Percentiles rank a stretch among this genome's conserved stretches.
Evolutionary conservation across 1,284 basidiomycete genomes (phyloP).

Genomic region (Agroathelia rolfsii): DNA sequence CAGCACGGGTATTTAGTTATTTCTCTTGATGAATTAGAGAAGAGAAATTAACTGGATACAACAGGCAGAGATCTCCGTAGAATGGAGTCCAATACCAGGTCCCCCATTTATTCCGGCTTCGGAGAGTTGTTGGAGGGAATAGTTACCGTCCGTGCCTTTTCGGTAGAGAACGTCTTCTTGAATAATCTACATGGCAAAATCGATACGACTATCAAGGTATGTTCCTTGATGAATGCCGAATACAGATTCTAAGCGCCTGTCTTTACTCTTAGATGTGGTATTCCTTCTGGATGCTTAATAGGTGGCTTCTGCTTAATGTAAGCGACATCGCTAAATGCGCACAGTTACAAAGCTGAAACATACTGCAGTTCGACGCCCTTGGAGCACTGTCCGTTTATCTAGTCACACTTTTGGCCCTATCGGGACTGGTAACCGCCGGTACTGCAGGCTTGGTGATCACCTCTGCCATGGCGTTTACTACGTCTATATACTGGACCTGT

Average conservation of each 20-base stretch:
- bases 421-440: conserved; percentile 60
- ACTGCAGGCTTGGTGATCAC: conserved; percentile 82
- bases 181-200: conserved; percentile 59
- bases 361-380: conserved; percentile 72
- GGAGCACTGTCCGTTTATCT: conserved; percentile 41
- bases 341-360: too few species aligned
- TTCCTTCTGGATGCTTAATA: conserved; percentile 72
- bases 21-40: too few species aligned
- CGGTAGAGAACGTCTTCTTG: conserved; percentile 73
- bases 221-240: conserved; percentile 5
- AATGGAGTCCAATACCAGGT: conserved; percentile 67
- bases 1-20: too few species aligned
- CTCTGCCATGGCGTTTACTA: conserved; percentile 56
- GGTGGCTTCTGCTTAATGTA: conserved; percentile 67
- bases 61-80: conserved; percentile 67
- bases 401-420: conserved; percentile 69
- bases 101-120: conserved; percentile 71
- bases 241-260: conserved; percentile 14
- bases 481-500: conserved; percentile 60
- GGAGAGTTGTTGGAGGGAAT: conserved; percentile 74
- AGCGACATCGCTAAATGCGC: too few species aligned
- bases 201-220: conserved; percentile 54
- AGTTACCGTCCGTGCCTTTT: conserved; percentile 84
- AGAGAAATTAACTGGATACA: too few species aligned
- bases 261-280: conserved; percentile 53